Conservation (phyloP, 495 filamentous ascomycete genomes). For the Penicillium maclennaniae region DNA sequence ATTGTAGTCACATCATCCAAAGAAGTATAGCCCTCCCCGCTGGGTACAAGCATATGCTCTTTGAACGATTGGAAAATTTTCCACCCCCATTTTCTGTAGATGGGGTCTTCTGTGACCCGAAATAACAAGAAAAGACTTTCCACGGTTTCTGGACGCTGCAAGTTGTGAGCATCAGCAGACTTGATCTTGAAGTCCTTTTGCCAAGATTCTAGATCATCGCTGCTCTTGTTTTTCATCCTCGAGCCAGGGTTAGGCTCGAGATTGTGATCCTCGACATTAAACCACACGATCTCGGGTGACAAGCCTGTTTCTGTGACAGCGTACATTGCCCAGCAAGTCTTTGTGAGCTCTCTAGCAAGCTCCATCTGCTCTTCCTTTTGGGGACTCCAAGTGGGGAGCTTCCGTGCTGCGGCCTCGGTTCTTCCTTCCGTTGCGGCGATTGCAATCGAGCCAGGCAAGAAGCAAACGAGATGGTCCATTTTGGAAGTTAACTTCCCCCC, state of each 20-base stretch:
- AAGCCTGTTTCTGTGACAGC: conserved; percentile 72
- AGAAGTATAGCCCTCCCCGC: conserved; percentile 46
- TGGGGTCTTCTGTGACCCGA: conserved; percentile 76
- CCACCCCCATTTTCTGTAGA: conserved; percentile 86
- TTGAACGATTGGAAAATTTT: conserved; percentile 81
- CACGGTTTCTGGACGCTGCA: conserved; percentile 82
- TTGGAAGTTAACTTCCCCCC: conserved; percentile 61
- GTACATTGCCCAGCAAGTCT: conserved; percentile 92
- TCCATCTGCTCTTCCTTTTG: conserved; percentile 71
- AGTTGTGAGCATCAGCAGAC: conserved; percentile 64
- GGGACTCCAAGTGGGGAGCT: conserved; percentile 57
- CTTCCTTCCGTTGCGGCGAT: conserved; percentile 70
- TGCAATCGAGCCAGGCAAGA: conserved; percentile 84
- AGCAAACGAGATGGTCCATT: conserved; percentile 94
- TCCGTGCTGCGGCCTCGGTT: conserved; percentile 60
- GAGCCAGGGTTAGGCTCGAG: neutral
- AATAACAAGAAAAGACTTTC: conserved; percentile 88
- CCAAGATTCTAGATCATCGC: conserved; percentile 5
- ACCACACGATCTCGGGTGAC: conserved; percentile 77
- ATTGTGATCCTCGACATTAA: conserved; percentile 55
- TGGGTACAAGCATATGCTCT: conserved; percentile 62
- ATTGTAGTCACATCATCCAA: conserved; percentile 8
- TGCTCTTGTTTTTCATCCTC: neutral
- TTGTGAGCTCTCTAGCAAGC: conserved; percentile 74
- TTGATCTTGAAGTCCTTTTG: conserved; percentile 62